A percentile compares a stretch with the other conserved stretches of the same genome.
These are phyloP conservation scores for Penicillium sp. DNA, from an alignment of 2,329 filamentous ascomycete species.

Conservation along the genomic window DNA sequence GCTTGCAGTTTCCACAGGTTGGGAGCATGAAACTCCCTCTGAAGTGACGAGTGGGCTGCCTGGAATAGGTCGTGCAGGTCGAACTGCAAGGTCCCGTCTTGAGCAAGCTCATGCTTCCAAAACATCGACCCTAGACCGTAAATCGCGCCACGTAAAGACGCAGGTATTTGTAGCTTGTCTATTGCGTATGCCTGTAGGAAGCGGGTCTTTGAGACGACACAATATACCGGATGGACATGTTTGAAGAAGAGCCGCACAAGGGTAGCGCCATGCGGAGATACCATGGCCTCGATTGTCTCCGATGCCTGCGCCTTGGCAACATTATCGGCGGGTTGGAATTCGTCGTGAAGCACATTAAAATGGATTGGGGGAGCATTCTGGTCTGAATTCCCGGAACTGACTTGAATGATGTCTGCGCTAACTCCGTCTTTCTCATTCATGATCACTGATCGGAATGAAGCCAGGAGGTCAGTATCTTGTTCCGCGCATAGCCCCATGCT, in stretches of 20 bases:
- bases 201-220: not conserved
- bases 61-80: not conserved
- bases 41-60: not conserved
- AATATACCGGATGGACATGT: not conserved
- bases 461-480: not conserved
- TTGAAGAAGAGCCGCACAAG: not conserved
- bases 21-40: not conserved
- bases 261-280: not conserved
- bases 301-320: not conserved
- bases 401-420: not conserved
- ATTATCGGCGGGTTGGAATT: not conserved
- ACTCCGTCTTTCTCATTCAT: not conserved
- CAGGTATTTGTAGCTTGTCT: not conserved
- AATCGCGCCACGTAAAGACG: not conserved
- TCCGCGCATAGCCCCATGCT: not conserved
- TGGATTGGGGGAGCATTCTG: not conserved
- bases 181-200: not conserved
- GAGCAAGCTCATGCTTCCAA: not conserved
- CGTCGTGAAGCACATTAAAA: not conserved
- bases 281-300: not conserved
- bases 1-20: not conserved
- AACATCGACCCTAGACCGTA: not conserved
- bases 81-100: not conserved
- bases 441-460: not conserved
- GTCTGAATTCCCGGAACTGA: not conserved